Base-by-base conservation (phyloP, 2,329 filamentous ascomycete species). In the Fusarium temperatum region DNA sequence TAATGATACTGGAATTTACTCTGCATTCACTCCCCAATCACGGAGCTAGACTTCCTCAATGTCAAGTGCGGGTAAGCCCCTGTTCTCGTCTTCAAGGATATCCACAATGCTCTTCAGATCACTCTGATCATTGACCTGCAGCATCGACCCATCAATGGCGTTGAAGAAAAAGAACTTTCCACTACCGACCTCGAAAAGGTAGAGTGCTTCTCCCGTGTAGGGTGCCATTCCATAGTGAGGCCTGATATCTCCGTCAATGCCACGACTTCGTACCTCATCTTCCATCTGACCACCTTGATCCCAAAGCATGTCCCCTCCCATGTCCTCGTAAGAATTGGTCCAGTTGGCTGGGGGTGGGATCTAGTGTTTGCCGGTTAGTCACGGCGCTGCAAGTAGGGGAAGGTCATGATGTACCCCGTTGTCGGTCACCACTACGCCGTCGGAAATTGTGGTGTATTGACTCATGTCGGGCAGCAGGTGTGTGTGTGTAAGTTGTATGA, bases 401-500 rank as follows among this genome's bases (percentile, higher is more conserved):
- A 35, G 8, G 3, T 15, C n/a, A 24, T 4, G 17, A 12, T 24
- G 12, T 51, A 51, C 48, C 12, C 48, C 48, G 1, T 51, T 51
- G n/a, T 51, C 30, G n/a, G 48, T 35, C 8, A 51, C n/a, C 0
- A 51, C 8, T 24, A 35, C 30, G 17, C 48, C 48, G 3, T 51
- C n/a, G 0, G 48, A 35, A 20, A 51, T 8, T 35, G 48, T 51
- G n/a, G n/a, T 51, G 12, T 51, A 51, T 24, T 51, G 17, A 8
- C n/a, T 51, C 48, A 51, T 51, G n/a, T n/a, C n/a, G n/a, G n/a
- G n/a, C n/a, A n/a, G n/a, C n/a, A n/a, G n/a, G n/a, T n/a, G n/a
- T 6, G 17, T 20, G 17, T 51, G 12, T 8, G 2, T 5, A 32
- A 3, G 22, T 8, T 5, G 0, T 13, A 3, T 9, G 15, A n/a